phyloP scores from a whole-genome alignment of 73 alveolate species.

The Tetrahymena malaccensis region DNA sequence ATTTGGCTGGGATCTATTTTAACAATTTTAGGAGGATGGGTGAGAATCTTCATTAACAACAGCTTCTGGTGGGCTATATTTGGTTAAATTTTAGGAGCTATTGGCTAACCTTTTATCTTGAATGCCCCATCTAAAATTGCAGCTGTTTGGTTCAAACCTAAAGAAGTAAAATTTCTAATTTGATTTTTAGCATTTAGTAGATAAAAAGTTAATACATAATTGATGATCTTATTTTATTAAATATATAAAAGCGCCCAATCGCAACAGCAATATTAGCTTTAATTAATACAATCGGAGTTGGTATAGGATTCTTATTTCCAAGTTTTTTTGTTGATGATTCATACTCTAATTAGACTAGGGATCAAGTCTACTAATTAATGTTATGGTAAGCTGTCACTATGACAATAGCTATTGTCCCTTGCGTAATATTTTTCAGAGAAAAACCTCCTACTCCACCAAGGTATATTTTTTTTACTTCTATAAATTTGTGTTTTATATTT shows the following conservation, averaged over 20 bases:
- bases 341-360: constrained; percentile 39
- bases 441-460: constrained; percentile 80
- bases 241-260: constrained; percentile 51
- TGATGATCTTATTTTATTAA: background rate
- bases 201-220: background rate
- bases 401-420: constrained; percentile 25
- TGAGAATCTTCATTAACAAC: background rate
- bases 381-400: constrained; percentile 55
- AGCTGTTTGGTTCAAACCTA: constrained; percentile 79
- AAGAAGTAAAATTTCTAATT: constrained; percentile 20
- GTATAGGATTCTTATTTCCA: constrained; percentile 74
- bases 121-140: constrained; percentile 86
- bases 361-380: constrained; percentile 44
- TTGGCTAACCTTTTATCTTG: constrained; percentile 78
- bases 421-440: constrained; percentile 50
- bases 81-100: constrained; percentile 60
- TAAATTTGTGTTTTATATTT: background rate
- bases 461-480: background rate
- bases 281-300: constrained; percentile 69
- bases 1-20: background rate
- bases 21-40: constrained; percentile 7
- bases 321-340: constrained; percentile 53
- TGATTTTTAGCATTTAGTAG: background rate
- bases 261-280: constrained; percentile 75
- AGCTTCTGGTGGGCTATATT: constrained; percentile 42